Evolutionary conservation across 202 grass and related monocot genomes (phyloP).

Genomic region (Hordeum pubiflorum): DNA sequence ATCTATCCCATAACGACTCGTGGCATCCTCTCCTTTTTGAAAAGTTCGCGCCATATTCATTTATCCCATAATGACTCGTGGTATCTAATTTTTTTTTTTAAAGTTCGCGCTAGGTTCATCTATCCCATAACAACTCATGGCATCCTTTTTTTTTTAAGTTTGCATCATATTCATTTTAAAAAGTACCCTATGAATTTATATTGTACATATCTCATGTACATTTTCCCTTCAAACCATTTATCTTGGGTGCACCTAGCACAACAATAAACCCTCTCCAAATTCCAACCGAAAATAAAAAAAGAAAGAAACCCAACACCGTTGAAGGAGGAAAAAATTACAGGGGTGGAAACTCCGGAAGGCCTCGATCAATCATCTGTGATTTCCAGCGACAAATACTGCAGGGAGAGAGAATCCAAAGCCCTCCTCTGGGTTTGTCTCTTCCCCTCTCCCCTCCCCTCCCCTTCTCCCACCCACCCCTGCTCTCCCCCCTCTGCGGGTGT

Average conservation of each 20-base stretch:
- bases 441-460: conserved; percentile 31
- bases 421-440: conserved; percentile 61
- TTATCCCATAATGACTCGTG: not conserved
- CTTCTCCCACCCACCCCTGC: conserved; percentile 37
- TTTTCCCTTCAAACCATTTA: not conserved
- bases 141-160: no score
- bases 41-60: not conserved
- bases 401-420: conserved; percentile 71
- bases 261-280: not conserved
- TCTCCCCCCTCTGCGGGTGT: conserved; percentile 32
- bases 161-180: no score
- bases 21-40: no score
- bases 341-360: conserved; percentile 32
- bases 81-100: no score
- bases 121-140: not conserved
- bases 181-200: not conserved
- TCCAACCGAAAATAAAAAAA: not conserved
- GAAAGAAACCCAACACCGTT: not conserved
- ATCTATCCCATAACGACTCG: not conserved
- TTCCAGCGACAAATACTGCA: conserved; percentile 55
- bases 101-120: not conserved
- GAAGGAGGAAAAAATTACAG: conserved; percentile 31
- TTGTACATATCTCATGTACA: not conserved
- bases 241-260: conserved; percentile 9
- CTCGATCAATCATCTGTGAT: conserved; percentile 46